Evolutionary conservation across 148 eudicot species (phyloP).

Genomic region (Cornus suecica): DNA sequence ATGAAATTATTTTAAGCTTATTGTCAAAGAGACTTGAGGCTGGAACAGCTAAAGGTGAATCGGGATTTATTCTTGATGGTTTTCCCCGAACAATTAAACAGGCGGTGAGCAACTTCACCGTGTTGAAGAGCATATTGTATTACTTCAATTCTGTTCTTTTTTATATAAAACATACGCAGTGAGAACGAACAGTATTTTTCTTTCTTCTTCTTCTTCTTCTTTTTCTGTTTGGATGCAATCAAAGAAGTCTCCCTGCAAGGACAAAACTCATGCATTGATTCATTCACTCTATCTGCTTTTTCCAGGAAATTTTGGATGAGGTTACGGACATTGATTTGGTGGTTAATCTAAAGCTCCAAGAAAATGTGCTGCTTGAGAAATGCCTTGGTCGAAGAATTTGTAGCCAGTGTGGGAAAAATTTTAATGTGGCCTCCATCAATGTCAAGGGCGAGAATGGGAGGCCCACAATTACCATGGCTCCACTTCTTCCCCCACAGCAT

Average conservation of each 20-base stretch:
- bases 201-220: too few species aligned
- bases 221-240: too few species aligned
- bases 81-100: slow-evolving; percentile 97
- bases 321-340: slow-evolving; percentile 92
- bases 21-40: slow-evolving; percentile 91
- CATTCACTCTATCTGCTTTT: slow-evolving; percentile 15
- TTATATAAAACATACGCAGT: not conserved
- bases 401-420: slow-evolving; percentile 84
- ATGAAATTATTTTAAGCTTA: slow-evolving; percentile 78
- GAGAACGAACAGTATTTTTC: not conserved
- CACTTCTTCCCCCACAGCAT: slow-evolving; percentile 71
- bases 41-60: slow-evolving; percentile 87
- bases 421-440: slow-evolving; percentile 76
- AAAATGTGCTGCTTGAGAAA: slow-evolving; percentile 77
- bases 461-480: slow-evolving; percentile 79
- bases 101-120: slow-evolving; percentile 56
- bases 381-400: slow-evolving; percentile 96
- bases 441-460: slow-evolving; percentile 74
- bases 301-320: slow-evolving; percentile 93
- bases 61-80: slow-evolving; percentile 96
- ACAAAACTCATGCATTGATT: not conserved
- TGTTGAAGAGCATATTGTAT: not conserved
- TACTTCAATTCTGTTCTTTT: not conserved
- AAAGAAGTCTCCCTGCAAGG: not conserved
- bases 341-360: slow-evolving; percentile 90